Evolutionary conservation across 768 basidiomycete genomes (phyloP), one percentile per base, ranked within the genome.

Genomic region (Clathrus columnatus): DNA sequence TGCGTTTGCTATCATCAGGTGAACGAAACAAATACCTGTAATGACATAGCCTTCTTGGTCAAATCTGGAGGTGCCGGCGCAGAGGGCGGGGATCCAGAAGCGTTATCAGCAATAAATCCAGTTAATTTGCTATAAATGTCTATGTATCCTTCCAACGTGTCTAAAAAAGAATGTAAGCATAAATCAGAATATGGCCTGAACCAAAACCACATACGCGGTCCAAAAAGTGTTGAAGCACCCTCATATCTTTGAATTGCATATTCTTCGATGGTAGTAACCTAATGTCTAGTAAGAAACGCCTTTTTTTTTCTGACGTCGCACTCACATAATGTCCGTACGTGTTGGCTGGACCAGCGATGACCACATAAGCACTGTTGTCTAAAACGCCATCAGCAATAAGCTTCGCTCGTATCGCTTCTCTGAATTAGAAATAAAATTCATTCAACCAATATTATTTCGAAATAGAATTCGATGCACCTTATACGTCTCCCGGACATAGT

Each of bases 401-500:
- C 63, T 74, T 69, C 21, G 78, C 73, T 48, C 86, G 83, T 48
- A 90, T 59, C 0, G 85, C 82, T 57, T 88, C 80, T 36, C 86
- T 87, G 63, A 23, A 49, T n/a, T n/a, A n/a, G 17, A 60, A 44
- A 28, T 29, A n/a, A n/a, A n/a, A n/a, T n/a, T n/a, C 29, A 2
- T 21, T 27, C 7, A 27, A 50, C 54, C 2, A n/a, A n/a, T n/a
- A n/a, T n/a, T n/a, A n/a, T n/a, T n/a, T n/a, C n/a, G n/a, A n/a
- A n/a, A n/a, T n/a, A n/a, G n/a, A n/a, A n/a, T n/a, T n/a, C n/a
- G n/a, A 66, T 78, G 48, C 55, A 85, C 84, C 87, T 77, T 54
- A 90, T 73, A 41, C 88, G 77, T 57, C 88, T 71, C 14, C 87
- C 87, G 36, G 85, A 75, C 88, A 90, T 90, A 2, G 88, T 91